Evolutionary conservation across 2,329 filamentous ascomycete species (phyloP), one percentile per base, ranked within the genome.

Genomic region (Nigrospora osmanthi): DNA sequence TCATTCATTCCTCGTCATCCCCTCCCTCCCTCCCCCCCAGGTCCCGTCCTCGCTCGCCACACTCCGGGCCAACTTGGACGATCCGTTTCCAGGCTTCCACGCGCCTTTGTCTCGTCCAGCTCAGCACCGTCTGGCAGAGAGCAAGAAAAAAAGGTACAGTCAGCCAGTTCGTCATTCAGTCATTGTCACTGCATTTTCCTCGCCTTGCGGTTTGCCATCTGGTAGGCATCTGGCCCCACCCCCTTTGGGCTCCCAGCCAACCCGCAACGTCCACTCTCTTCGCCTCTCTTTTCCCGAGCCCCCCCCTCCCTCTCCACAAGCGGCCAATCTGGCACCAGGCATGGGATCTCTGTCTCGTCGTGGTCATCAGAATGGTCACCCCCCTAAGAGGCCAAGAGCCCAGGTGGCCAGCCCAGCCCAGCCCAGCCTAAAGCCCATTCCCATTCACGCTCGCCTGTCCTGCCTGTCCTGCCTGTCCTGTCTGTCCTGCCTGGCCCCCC

Each of bases 51-150:
- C 47, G 49, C 53, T 52, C 42, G 48, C 49, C 45, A 37, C 52
- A 54, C 56, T 57, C 57, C 57, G 57, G 50, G 42, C 48, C 43
- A 47, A 50, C 52, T 56, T 52, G 49, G 54, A 53, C 48, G 52
- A 56, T 52, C 53, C 55, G 54, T 56, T 55, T 53, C 50, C 47
- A 59, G 57, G 56, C 58, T 60, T 49, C 58, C 45, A 54, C 47
- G 49, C 23, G 46, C 51, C 23, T 7, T 28, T 54, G 53, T 57
- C 52, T 54, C 55, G 40, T 15, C 23, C 39, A 17, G 61, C 65
- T 64, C 64, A 28, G 23, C 23, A 7, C 10, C 7, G 23, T 28
- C 23, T 10, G 10, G 23, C 23, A 7, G 23, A 10, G 23, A 28
- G 23, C 4, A 28, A 2, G 2, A 63, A 64, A 31, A 42, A 30